Percentiles rank a stretch among this genome's conserved stretches.
These are phyloP conservation scores for Nyssa sinensis DNA, from an alignment of 148 eudicot genomes.

Conservation along the genomic window DNA sequence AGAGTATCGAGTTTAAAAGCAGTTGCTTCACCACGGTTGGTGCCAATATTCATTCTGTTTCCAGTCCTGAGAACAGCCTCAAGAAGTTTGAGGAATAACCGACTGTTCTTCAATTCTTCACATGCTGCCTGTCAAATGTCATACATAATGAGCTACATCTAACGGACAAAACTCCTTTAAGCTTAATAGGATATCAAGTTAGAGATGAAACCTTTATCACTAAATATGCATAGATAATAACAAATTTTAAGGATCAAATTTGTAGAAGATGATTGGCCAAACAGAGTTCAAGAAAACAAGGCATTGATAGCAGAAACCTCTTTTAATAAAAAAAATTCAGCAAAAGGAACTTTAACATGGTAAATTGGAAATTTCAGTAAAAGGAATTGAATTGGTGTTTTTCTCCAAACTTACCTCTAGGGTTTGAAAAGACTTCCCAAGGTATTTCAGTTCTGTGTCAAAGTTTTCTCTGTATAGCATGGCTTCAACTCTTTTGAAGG, in stretches of 20 bases:
- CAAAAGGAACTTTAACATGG: no score
- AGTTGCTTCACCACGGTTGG: constrained; percentile 89
- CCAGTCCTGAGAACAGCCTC: constrained; percentile 97
- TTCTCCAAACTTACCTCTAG: constrained; percentile 58
- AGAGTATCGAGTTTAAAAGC: constrained; percentile 92
- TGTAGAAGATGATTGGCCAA: background rate
- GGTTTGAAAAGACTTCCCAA: constrained; percentile 71
- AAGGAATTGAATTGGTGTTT: background rate
- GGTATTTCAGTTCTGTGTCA: constrained; percentile 70
- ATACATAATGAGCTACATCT: constrained; percentile 14
- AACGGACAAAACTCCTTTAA: background rate
- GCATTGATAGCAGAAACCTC: background rate
- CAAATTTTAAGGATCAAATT: background rate
- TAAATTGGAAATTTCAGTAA: background rate
- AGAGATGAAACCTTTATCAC: background rate
- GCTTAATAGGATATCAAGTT: background rate
- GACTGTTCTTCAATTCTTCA: constrained; percentile 79
- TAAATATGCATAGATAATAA: background rate
- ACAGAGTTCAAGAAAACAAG: background rate
- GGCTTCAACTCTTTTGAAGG: constrained; percentile 89
- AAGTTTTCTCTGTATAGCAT: constrained; percentile 94
- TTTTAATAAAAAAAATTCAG: no score
- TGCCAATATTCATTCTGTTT: constrained; percentile 96
- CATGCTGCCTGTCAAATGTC: constrained; percentile 63
- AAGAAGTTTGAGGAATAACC: constrained; percentile 82